Evolutionary conservation across 192 early-diverging fungal genomes (phyloP).

Genomic region (Pilaira anomala): DNA sequence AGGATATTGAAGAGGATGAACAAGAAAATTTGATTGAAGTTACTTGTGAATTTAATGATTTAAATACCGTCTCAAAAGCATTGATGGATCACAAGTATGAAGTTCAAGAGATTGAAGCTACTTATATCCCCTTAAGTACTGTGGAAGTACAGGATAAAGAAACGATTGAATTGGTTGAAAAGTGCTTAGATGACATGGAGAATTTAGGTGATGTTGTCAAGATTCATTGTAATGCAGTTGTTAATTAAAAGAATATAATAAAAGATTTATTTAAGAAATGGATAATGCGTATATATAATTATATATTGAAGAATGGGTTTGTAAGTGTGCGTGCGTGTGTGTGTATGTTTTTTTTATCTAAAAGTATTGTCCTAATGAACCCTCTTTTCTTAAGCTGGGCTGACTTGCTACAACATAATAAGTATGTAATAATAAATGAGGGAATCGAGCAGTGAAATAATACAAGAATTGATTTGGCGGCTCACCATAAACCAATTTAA

Average conservation of each 20-base stretch:
- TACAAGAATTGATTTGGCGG: conserved; percentile 83
- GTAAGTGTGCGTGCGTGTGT: too few relatives aligned
- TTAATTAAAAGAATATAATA: conserved; percentile 17
- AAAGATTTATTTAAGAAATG: too few relatives aligned
- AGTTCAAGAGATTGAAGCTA: conserved; percentile 54
- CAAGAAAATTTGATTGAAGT: conserved; percentile 14
- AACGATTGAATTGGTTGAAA: conserved; percentile 41
- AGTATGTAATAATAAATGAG: conserved; percentile 81
- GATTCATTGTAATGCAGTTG: conserved; percentile 51
- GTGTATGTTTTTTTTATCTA: neutral
- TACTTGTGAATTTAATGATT: conserved; percentile 50
- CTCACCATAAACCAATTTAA: conserved; percentile 75
- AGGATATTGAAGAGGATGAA: conserved; percentile 55
- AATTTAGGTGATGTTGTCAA: conserved; percentile 62
- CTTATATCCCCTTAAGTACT: conserved; percentile 49
- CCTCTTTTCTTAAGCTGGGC: conserved; percentile 56
- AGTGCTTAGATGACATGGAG: conserved; percentile 54
- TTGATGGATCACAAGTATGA: conserved; percentile 49
- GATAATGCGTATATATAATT: neutral
- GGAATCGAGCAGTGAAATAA: conserved; percentile 91
- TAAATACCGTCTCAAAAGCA: conserved; percentile 45
- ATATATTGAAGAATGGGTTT: neutral
- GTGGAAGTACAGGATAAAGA: conserved; percentile 45
- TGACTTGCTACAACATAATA: conserved; percentile 80
- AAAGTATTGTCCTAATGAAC: conserved; percentile 70